Evolutionary conservation across 768 basidiomycete species (phyloP).

Genomic region (Auricularia sp.): DNA sequence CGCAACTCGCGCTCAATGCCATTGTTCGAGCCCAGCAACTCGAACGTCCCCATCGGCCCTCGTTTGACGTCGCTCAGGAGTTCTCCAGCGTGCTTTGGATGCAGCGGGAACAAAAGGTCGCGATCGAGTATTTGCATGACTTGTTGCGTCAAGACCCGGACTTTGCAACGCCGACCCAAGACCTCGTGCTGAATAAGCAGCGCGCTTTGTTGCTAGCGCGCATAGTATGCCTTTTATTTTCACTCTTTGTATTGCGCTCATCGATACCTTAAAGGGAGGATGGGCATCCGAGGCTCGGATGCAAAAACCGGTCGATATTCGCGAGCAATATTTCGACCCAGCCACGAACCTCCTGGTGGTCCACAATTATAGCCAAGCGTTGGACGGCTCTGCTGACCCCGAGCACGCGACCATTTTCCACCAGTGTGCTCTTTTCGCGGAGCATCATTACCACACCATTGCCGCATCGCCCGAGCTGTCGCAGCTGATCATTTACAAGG

Average conservation of each 20-base stretch:
- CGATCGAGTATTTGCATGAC: constrained; percentile 59
- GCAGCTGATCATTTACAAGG: constrained; percentile 58
- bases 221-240: constrained; percentile 39
- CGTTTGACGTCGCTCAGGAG: constrained; percentile 59
- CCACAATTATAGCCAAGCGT: constrained; percentile 6
- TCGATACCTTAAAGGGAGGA: constrained; percentile 46
- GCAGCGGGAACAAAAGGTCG: constrained; percentile 73
- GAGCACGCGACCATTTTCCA: constrained; percentile 54
- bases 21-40: constrained; percentile 64
- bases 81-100: constrained; percentile 87
- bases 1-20: constrained; percentile 81
- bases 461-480: constrained; percentile 58
- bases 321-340: constrained; percentile 54
- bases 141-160: constrained; percentile 8
- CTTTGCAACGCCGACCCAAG: background rate
- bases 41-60: constrained; percentile 27
- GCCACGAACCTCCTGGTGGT: constrained; percentile 33
- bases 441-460: constrained; percentile 70
- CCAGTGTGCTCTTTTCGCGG: constrained; percentile 82
- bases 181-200: background rate
- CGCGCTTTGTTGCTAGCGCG: constrained; percentile 34
- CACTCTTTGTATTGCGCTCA: background rate
- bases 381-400: constrained; percentile 8
- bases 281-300: constrained; percentile 87
- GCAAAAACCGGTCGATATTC: constrained; percentile 65